Conservation (phyloP, 768 basidiomycete species). For the Roridomyces roridus region DNA sequence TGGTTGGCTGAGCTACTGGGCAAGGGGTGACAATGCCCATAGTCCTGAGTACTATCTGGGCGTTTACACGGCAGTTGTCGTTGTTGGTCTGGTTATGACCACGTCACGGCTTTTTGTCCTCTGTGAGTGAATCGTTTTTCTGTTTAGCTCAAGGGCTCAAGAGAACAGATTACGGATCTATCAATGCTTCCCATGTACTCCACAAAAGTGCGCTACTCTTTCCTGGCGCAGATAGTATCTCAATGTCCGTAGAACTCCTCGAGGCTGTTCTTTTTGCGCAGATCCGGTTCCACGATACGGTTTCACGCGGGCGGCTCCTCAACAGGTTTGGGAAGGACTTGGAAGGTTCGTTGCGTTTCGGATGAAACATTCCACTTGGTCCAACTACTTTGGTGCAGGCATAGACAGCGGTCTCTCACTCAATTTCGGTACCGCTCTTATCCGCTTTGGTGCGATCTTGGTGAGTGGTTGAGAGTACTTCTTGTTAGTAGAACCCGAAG, state of each 20-base stretch:
- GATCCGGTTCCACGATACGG: constrained; percentile 92
- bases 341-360: constrained; percentile 55
- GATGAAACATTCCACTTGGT: constrained; percentile 8
- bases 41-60: constrained; percentile 66
- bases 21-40: constrained; percentile 47
- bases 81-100: constrained; percentile 45
- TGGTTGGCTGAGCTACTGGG: constrained; percentile 77
- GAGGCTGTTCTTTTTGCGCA: constrained; percentile 86
- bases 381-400: constrained; percentile 43
- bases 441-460: background rate
- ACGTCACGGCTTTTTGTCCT: constrained; percentile 73
- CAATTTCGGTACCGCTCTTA: constrained; percentile 72
- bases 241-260: constrained; percentile 54
- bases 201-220: constrained; percentile 60
- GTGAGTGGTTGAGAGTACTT: background rate
- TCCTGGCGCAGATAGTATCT: background rate
- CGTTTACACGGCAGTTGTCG: constrained; percentile 66
- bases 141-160: constrained; percentile 2
- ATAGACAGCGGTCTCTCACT: constrained; percentile 85
- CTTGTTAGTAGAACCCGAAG: background rate
- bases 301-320: constrained; percentile 80
- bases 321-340: constrained; percentile 92
- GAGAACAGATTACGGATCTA: constrained; percentile 67
- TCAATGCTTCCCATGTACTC: constrained; percentile 76
- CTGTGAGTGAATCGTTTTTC: constrained; percentile 49